A percentile compares a stretch with the other conserved stretches of the same genome.
These are phyloP conservation scores for Chytriomyces confervae DNA, from an alignment of 192 early-diverging fungal genomes.

Conservation along the genomic window DNA sequence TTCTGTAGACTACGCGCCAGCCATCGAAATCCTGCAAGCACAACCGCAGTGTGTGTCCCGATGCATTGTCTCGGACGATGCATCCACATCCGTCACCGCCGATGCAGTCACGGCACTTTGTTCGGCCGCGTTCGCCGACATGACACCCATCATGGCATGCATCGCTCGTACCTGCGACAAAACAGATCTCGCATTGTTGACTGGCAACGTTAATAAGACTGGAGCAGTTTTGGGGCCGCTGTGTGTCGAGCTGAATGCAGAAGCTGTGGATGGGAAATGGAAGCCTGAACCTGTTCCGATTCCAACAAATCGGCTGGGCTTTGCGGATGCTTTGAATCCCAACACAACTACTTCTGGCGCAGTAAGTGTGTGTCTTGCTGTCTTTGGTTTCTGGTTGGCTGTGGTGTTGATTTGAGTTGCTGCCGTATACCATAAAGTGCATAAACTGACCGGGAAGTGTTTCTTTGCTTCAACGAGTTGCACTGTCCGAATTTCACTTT, in stretches of 20 bases:
- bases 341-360: neutral
- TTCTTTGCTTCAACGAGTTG: too few relatives aligned
- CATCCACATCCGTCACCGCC: neutral
- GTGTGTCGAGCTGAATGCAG: neutral
- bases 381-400: too few relatives aligned
- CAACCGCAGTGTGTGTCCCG: too few relatives aligned
- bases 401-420: too few relatives aligned
- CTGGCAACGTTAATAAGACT: neutral
- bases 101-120: neutral
- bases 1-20: too few relatives aligned
- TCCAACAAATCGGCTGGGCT: neutral
- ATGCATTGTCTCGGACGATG: too few relatives aligned
- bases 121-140: neutral
- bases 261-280: neutral
- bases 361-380: too few relatives aligned
- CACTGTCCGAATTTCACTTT: too few relatives aligned
- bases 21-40: too few relatives aligned
- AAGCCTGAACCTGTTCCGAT: neutral
- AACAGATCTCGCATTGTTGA: neutral
- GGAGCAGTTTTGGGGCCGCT: neutral
- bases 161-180: neutral
- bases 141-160: neutral
- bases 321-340: neutral
- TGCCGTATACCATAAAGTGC: too few relatives aligned
- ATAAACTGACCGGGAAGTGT: too few relatives aligned